These are phyloP conservation scores for Pseudogymnoascus pannorum DNA, from an alignment of 2,329 filamentous ascomycete genomes.

Conservation along the genomic window DNA sequence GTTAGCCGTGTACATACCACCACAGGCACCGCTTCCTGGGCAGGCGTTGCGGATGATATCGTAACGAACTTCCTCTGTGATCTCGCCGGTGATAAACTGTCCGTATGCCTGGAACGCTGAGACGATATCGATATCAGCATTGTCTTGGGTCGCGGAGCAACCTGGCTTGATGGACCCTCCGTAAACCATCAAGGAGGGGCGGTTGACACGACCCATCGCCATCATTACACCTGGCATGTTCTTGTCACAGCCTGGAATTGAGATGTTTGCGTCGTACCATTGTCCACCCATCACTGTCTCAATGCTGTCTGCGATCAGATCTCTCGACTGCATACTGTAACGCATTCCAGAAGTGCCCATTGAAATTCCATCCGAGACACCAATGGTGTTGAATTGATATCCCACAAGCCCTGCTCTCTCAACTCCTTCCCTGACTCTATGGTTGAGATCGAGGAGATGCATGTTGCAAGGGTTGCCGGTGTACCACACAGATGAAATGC, in stretches of 20 bases:
- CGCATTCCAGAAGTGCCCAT: slow-evolving; percentile 98
- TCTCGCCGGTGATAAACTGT: slow-evolving; percentile 85
- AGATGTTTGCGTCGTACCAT: slow-evolving; percentile 98
- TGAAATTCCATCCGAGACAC: slow-evolving; percentile 93
- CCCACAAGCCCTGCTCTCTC: slow-evolving; percentile 73
- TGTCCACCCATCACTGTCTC: slow-evolving; percentile 99
- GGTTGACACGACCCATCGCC: slow-evolving; percentile 90
- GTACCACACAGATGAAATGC: slow-evolving; percentile 97
- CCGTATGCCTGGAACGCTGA: slow-evolving; percentile 98
- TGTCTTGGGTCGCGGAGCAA: slow-evolving; percentile 67
- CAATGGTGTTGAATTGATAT: slow-evolving; percentile 98
- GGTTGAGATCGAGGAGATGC: slow-evolving; percentile 77
- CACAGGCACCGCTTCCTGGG: slow-evolving; percentile 74
- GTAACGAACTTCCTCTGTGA: slow-evolving; percentile 83
- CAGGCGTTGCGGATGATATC: slow-evolving; percentile 93
- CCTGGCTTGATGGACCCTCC: slow-evolving; percentile 91
- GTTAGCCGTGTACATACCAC: slow-evolving; percentile 78
- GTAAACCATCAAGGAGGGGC: slow-evolving; percentile 95
- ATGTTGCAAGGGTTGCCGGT: slow-evolving; percentile 98
- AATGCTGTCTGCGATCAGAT: slow-evolving; percentile 95
- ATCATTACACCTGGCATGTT: slow-evolving; percentile 95
- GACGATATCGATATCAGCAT: slow-evolving; percentile 80
- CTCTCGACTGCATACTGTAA: slow-evolving; percentile 87
- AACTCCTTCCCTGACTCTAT: slow-evolving; percentile 52
- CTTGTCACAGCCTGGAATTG: slow-evolving; percentile 96